A percentile compares a stretch with the other conserved stretches of the same genome.
Evolutionary conservation across 75 land plant genomes (phyloP).

Genomic region (Pinus tabuliformis): DNA sequence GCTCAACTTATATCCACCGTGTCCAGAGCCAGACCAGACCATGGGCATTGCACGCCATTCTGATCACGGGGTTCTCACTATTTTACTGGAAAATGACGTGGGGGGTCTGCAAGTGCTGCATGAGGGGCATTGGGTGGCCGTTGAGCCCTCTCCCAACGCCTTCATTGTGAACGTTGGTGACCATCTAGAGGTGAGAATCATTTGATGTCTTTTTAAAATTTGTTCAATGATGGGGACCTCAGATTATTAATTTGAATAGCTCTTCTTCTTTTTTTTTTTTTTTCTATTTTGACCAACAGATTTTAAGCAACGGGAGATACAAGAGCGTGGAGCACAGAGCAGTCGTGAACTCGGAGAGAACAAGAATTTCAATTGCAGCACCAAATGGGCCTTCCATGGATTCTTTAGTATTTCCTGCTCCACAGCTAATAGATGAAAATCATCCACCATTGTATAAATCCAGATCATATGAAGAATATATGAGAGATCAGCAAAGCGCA

Average conservation of each 20-base stretch:
- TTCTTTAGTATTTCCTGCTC: conserved; percentile 30
- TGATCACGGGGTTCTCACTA: conserved; percentile 44
- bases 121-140: conserved; percentile 46
- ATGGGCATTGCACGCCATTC: conserved; percentile 52
- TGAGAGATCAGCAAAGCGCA: conserved; percentile 33
- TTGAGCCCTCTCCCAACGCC: conserved; percentile 22
- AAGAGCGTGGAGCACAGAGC: conserved; percentile 76
- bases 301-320: conserved; percentile 76
- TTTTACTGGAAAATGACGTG: conserved; percentile 49
- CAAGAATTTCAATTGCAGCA: conserved; percentile 55
- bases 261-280: too few species aligned
- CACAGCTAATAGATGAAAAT: neutral
- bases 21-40: conserved; percentile 71
- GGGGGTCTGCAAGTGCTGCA: conserved; percentile 57
- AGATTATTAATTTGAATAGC: too few species aligned
- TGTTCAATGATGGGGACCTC: too few species aligned
- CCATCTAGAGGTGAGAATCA: too few species aligned
- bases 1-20: conserved; percentile 62
- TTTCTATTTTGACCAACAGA: conserved; percentile 16
- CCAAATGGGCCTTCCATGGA: conserved; percentile 52
- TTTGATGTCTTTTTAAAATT: too few species aligned
- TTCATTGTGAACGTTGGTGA: too few species aligned
- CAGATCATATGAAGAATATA: conserved; percentile 53
- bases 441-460: conserved; percentile 29
- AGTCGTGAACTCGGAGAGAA: conserved; percentile 35